Evolutionary conservation across 345 rosid genomes (phyloP).

Genomic region (Brassica incana): DNA sequence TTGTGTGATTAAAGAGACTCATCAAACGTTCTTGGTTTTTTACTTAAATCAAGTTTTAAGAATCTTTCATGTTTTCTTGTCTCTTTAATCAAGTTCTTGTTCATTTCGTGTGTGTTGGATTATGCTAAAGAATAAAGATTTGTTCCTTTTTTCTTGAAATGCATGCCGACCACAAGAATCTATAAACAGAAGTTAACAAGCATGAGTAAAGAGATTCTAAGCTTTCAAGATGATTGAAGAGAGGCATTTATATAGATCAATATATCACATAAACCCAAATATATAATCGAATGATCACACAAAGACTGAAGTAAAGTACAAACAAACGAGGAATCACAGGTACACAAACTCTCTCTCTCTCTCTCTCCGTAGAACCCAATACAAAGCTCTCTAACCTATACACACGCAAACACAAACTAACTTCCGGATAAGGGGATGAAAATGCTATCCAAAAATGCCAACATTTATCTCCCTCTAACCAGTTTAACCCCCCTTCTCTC

Average conservation of each 20-base stretch:
- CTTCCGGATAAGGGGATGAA: slow-evolving; percentile 12
- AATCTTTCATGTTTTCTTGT: neutral
- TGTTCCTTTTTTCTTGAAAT: neutral
- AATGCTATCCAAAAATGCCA: slow-evolving; percentile 36
- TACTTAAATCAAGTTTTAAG: neutral
- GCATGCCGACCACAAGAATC: neutral
- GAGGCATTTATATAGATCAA: neutral
- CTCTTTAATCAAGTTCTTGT: neutral
- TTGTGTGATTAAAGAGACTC: slow-evolving; percentile 20
- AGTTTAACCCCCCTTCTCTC: slow-evolving; percentile 4
- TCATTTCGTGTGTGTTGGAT: neutral
- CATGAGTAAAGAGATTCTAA: neutral
- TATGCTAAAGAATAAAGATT: slow-evolving; percentile 6
- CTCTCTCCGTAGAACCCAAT: slow-evolving; percentile 5
- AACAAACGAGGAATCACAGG: slow-evolving; percentile 31
- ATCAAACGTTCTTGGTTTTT: neutral
- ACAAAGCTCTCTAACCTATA: slow-evolving; percentile 28
- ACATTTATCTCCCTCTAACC: slow-evolving; percentile 29
- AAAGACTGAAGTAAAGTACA: slow-evolving; percentile 10
- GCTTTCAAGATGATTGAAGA: neutral
- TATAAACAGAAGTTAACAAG: neutral
- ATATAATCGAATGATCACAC: slow-evolving; percentile 34
- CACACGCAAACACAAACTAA: slow-evolving; percentile 35
- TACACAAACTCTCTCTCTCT: neutral
- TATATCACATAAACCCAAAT: slow-evolving; percentile 6